These are phyloP conservation scores for Hamigera avellanea DNA, from an alignment of 495 filamentous ascomycete species.

Conservation along the genomic window DNA sequence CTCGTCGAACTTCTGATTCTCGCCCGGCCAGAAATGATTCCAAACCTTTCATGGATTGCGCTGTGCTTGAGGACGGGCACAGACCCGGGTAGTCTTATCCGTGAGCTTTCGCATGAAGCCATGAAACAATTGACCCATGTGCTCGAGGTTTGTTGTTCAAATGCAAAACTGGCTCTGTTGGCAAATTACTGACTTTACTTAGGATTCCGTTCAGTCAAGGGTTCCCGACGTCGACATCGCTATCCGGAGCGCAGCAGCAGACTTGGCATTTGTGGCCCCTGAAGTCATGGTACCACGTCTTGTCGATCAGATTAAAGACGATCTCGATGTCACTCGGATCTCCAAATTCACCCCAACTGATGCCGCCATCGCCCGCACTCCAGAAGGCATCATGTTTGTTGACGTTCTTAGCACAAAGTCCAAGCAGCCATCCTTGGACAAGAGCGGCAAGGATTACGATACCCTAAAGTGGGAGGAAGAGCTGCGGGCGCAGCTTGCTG, in stretches of 20 bases:
- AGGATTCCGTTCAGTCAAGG: constrained; percentile 28
- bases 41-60: constrained; percentile 76
- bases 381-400: constrained; percentile 75
- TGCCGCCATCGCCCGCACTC: constrained; percentile 80
- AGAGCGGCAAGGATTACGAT: constrained; percentile 85
- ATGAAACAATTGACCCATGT: constrained; percentile 32
- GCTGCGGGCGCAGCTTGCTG: constrained; percentile 71
- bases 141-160: constrained; percentile 19
- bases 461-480: constrained; percentile 96
- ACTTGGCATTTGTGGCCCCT: constrained; percentile 87
- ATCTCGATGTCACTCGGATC: constrained; percentile 56
- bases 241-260: constrained; percentile 69
- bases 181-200: too few species aligned
- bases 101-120: constrained; percentile 34
- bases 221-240: constrained; percentile 46
- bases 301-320: constrained; percentile 55
- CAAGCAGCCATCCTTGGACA: constrained; percentile 54
- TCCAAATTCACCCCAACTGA: constrained; percentile 68
- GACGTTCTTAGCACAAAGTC: constrained; percentile 78
- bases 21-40: constrained; percentile 65
- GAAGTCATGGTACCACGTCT: constrained; percentile 67
- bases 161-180: too few species aligned
- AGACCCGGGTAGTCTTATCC: constrained; percentile 71
- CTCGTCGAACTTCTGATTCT: constrained; percentile 67
- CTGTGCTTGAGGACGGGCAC: constrained; percentile 63